A percentile compares a stretch with the other conserved stretches of the same genome.
Conservation (phyloP, 2,329 filamentous ascomycete species). For the Clonostachys chloroleuca region DNA sequence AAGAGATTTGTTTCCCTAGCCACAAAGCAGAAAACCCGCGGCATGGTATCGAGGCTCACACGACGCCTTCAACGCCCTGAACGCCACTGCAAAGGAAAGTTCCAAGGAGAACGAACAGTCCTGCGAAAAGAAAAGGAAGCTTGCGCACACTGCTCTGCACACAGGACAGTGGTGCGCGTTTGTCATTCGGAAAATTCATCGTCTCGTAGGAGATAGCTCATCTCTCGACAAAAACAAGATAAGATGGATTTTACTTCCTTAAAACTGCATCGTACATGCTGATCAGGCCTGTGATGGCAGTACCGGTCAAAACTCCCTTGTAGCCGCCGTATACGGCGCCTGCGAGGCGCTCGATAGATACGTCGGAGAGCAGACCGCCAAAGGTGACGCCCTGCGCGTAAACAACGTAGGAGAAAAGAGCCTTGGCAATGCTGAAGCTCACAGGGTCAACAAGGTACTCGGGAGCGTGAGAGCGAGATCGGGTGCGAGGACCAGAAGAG, state of each 20-base stretch:
- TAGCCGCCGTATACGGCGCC: conserved; percentile 67
- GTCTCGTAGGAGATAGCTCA: not conserved
- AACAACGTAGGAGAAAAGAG: conserved; percentile 74
- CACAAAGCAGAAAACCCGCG: not conserved
- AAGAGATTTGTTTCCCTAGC: not conserved
- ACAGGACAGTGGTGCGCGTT: no score
- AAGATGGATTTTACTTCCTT: conserved; percentile 46
- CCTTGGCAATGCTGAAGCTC: conserved; percentile 87
- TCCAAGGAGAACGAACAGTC: no score
- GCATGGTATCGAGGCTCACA: conserved; percentile 3
- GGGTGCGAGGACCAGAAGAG: conserved; percentile 22
- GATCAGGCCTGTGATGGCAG: conserved; percentile 62
- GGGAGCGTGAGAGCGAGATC: conserved; percentile 35
- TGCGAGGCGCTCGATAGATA: conserved; percentile 59
- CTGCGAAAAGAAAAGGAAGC: no score
- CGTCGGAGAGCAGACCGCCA: conserved; percentile 54
- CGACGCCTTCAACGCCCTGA: conserved; percentile 6
- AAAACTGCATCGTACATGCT: conserved; percentile 76
- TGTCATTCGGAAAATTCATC: not conserved
- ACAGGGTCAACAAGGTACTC: conserved; percentile 75
- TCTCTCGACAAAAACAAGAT: not conserved
- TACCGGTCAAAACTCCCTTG: conserved; percentile 63
- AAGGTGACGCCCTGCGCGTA: conserved; percentile 66
- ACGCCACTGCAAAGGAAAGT: conserved; percentile 2
- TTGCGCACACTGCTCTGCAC: no score